Evolutionary conservation across 192 early-diverging fungal species (phyloP).

Genomic region (Mortierella claussenii): DNA sequence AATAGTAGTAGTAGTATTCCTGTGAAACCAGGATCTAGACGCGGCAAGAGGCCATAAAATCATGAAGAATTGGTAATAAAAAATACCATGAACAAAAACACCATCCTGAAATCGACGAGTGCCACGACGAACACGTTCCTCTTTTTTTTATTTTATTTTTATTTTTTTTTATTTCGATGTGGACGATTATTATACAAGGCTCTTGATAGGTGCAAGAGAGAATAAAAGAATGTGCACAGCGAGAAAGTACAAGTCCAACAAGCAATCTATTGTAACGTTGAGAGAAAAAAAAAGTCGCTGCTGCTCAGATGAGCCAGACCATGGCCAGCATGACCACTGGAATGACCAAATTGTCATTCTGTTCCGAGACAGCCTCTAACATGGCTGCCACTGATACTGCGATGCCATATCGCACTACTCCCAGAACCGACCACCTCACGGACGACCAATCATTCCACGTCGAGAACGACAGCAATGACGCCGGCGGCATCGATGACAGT

Average conservation of each 20-base stretch:
- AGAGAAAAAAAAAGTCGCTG: background rate
- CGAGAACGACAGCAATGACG: slow-evolving; percentile 27
- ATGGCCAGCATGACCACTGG: slow-evolving; percentile 79
- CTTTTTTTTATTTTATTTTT: no score
- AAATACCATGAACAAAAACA: no score
- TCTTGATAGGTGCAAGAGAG: background rate
- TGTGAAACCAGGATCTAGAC: background rate
- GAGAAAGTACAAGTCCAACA: background rate
- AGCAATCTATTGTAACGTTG: no score
- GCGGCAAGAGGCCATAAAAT: no score
- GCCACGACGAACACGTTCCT: no score
- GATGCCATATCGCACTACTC: slow-evolving; percentile 36
- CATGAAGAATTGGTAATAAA: no score
- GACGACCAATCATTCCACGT: slow-evolving; percentile 43
- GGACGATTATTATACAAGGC: no score
- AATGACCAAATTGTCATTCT: slow-evolving; percentile 96
- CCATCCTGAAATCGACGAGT: no score
- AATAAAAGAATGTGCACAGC: background rate
- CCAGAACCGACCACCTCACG: slow-evolving; percentile 32
- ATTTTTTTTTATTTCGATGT: no score
- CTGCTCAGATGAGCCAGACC: slow-evolving; percentile 40
- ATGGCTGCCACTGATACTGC: slow-evolving; percentile 61
- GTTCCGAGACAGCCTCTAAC: slow-evolving; percentile 88
- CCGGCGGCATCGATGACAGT: slow-evolving; percentile 27
- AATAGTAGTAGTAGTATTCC: background rate